Conservation (phyloP, 1,284 basidiomycete species). For the Cryptococcus sp. region DNA sequence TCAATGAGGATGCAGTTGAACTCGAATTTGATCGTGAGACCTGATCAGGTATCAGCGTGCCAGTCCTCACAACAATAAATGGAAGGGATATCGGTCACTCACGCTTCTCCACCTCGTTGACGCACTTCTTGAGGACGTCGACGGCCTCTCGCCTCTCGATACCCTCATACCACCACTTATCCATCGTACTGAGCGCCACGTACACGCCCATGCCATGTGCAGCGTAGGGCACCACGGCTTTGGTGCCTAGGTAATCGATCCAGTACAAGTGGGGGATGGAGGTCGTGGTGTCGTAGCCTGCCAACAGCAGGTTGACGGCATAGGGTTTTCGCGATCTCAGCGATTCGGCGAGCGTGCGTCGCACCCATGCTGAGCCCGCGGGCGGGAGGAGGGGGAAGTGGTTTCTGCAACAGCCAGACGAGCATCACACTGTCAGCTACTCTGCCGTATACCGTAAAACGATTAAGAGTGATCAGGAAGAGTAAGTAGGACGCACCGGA, state of each 20-base stretch:
- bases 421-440: no score
- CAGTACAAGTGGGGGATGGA: slow-evolving; percentile 77
- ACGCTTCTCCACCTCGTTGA: slow-evolving; percentile 84
- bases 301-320: slow-evolving; percentile 88
- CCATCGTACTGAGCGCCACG: slow-evolving; percentile 88
- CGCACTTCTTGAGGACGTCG: slow-evolving; percentile 78
- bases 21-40: slow-evolving; percentile 73
- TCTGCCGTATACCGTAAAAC: no score
- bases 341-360: slow-evolving; percentile 83
- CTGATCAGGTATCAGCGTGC: slow-evolving; percentile 23
- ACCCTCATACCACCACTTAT: slow-evolving; percentile 64
- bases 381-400: slow-evolving; percentile 79
- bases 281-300: slow-evolving; percentile 77
- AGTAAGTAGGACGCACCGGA: slow-evolving; percentile 68
- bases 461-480: no score
- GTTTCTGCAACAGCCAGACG: slow-evolving; percentile 24
- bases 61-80: neutral
- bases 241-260: slow-evolving; percentile 93
- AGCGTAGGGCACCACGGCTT: slow-evolving; percentile 84
- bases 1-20: slow-evolving; percentile 92
- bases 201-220: slow-evolving; percentile 95
- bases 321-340: slow-evolving; percentile 87
- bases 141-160: slow-evolving; percentile 71
- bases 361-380: slow-evolving; percentile 92
- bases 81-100: slow-evolving; percentile 22